Base-by-base conservation (phyloP, 495 filamentous ascomycete species). In the Penicillium paxilli region DNA sequence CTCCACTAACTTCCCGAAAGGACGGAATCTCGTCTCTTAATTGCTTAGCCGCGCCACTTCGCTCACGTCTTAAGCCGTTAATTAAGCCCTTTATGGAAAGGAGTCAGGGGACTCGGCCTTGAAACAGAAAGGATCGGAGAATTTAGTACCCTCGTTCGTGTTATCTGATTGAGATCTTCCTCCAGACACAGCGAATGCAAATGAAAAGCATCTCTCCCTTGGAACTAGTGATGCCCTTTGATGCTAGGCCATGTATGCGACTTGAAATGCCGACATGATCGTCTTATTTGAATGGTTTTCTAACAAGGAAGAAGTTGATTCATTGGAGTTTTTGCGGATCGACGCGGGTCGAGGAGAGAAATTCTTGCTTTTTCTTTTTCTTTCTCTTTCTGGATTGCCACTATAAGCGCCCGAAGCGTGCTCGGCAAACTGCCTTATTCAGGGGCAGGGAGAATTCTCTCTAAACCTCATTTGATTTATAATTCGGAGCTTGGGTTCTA, bases 111-210 rank as follows among this genome's bases (percentile, higher is more conserved):
- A 26, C 30, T 28, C 19, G 19, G 11, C 12, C 40, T 35, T 26
- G 47, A 50, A 55, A 26, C 24, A 22, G 21, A 7, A 44, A 44
- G 23, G 24, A 49, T 55, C 38, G 37, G 16, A 22, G 35, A 17
- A 42, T 44, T 24, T 23, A 44, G 42, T 6, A n/a, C 30, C 22
- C 14, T 9, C 16, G 17, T 11, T 22, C 47, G 42, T 24, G 23
- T 56, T 56, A 56, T 56, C 54, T 56, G 54, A 51, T 56, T 50
- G 23, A 51, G 47, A 56, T 51, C 42, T 32, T 50, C 38, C 22
- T n/a, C n/a, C n/a, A n/a, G n/a, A n/a, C n/a, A n/a, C n/a, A n/a
- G n/a, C n/a, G n/a, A n/a, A n/a, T n/a, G n/a, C n/a, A n/a, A n/a
- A n/a, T n/a, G n/a, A n/a, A n/a, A n/a, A n/a, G n/a, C n/a, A n/a